phyloP scores from a whole-genome alignment of 495 filamentous ascomycete species.

The Patellaria atrata region DNA sequence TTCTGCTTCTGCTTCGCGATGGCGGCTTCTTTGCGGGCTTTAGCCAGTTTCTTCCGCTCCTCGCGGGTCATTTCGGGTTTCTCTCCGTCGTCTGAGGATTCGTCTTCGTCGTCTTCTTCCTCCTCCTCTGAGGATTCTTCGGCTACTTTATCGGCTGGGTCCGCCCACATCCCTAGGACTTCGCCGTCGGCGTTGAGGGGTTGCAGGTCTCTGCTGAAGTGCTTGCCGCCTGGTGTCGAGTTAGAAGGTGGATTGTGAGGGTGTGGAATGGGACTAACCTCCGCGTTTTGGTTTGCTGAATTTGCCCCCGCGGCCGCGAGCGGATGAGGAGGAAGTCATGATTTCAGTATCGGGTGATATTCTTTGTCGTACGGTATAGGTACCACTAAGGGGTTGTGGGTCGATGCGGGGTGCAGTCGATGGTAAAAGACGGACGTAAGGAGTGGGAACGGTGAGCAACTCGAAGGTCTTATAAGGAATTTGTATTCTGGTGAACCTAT shows the following conservation, averaged over 20 bases:
- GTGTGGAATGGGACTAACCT: constrained; percentile 28
- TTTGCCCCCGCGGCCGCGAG: constrained; percentile 70
- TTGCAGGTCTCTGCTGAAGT: constrained; percentile 79
- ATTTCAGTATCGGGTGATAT: constrained; percentile 8
- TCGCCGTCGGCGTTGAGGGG: constrained; percentile 79
- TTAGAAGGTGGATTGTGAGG: constrained; percentile 9
- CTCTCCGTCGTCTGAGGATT: constrained; percentile 27
- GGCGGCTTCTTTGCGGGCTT: constrained; percentile 83
- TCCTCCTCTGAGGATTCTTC: constrained; percentile 29
- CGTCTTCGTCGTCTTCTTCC: constrained; percentile 28
- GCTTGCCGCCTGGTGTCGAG: constrained; percentile 61
- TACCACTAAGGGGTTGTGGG: constrained; percentile 4
- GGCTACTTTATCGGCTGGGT: constrained; percentile 27
- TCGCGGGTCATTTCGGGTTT: constrained; percentile 57
- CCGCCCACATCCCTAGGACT: constrained; percentile 57
- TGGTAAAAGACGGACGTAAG: too few species aligned
- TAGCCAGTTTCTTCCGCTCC: constrained; percentile 72
- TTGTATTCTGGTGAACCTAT: too few species aligned
- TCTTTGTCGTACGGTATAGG: too few species aligned
- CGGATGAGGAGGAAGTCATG: constrained; percentile 47
- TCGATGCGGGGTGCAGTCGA: not conserved
- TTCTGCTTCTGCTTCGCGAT: constrained; percentile 50
- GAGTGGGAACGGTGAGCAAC: too few species aligned
- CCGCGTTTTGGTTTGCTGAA: constrained; percentile 87
- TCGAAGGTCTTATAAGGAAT: too few species aligned